A percentile compares a stretch with the other conserved stretches of the same genome.
Evolutionary conservation across 108 stramenopile species (phyloP).

Genomic region (Bacterosira constricta): DNA sequence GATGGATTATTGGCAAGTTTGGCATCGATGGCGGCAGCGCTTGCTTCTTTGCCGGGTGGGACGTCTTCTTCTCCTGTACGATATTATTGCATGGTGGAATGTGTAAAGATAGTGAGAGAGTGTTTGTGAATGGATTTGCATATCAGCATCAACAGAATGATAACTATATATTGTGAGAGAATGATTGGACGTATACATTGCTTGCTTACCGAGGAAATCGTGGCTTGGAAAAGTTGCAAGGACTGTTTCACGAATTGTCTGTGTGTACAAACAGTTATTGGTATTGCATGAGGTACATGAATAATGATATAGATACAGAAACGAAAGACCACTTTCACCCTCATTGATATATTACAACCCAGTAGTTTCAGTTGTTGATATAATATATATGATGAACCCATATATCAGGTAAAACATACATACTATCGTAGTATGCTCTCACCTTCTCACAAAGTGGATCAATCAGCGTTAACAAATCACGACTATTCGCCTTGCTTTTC

Average conservation of each 20-base stretch:
- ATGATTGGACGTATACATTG: too few relatives aligned
- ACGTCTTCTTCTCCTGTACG: conserved; percentile 84
- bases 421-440: neutral
- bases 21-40: conserved; percentile 66
- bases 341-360: too few relatives aligned
- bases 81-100: too few relatives aligned
- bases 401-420: neutral
- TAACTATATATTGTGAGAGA: too few relatives aligned
- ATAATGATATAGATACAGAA: neutral
- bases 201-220: conserved; percentile 62
- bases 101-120: too few relatives aligned
- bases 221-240: conserved; percentile 65
- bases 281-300: neutral
- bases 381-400: neutral
- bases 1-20: conserved; percentile 31
- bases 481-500: conserved; percentile 79
- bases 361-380: neutral
- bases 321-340: too few relatives aligned
- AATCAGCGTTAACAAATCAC: conserved; percentile 89
- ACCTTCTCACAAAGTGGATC: conserved; percentile 86
- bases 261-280: neutral
- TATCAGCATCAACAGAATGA: too few relatives aligned
- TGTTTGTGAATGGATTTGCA: too few relatives aligned
- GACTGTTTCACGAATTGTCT: conserved; percentile 59
- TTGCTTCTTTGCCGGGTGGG: conserved; percentile 76